Percentiles rank a stretch among this genome's conserved stretches.
Evolutionary conservation across 495 filamentous ascomycete genomes (phyloP).

Genomic region (Daldinia grandis): DNA sequence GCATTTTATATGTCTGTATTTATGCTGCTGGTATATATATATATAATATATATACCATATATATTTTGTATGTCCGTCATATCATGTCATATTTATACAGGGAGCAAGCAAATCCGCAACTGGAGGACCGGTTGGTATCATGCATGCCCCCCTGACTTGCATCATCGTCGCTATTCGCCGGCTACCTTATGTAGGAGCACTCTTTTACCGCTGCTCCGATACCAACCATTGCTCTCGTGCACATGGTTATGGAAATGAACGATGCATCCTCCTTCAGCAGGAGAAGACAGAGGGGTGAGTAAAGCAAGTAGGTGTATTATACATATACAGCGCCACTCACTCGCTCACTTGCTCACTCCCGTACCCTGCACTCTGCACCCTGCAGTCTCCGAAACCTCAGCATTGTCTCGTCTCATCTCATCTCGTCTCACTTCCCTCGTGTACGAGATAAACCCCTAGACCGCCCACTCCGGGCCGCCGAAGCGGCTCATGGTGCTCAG

Average conservation of each 20-base stretch:
- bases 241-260: background rate
- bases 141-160: background rate
- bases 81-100: constrained; percentile 11
- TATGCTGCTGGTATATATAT: background rate
- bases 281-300: background rate
- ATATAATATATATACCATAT: too few relatives aligned
- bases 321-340: background rate
- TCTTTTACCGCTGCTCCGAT: background rate
- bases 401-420: background rate
- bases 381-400: background rate
- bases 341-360: too few relatives aligned
- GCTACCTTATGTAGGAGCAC: background rate
- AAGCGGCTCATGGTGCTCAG: constrained; percentile 73
- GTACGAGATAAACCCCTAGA: too few relatives aligned
- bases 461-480: constrained; percentile 63
- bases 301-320: background rate
- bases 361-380: too few relatives aligned
- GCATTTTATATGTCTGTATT: background rate
- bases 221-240: background rate
- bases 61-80: background rate
- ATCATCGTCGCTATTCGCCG: background rate
- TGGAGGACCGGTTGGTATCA: background rate
- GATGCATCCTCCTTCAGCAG: background rate
- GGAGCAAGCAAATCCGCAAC: background rate
- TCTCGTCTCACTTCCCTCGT: background rate